Evolutionary conservation across 306 rosid species (phyloP).

Genomic region (Vicia sativa): DNA sequence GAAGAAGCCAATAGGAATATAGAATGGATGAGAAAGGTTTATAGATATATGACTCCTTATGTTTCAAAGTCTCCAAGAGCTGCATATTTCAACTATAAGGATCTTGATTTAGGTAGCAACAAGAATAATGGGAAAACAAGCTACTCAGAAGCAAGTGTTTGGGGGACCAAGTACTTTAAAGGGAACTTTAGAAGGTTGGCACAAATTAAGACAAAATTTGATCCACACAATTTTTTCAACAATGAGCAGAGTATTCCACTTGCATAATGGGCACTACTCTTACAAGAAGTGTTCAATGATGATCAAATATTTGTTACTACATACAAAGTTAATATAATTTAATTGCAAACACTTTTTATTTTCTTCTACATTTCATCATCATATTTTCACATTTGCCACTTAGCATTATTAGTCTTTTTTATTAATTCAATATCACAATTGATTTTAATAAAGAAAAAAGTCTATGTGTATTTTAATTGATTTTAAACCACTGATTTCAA

Average conservation of each 20-base stretch:
- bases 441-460: too few relatives aligned
- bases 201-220: slow-evolving; percentile 44
- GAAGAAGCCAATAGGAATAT: slow-evolving; percentile 33
- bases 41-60: slow-evolving; percentile 44
- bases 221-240: slow-evolving; percentile 45
- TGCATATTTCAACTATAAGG: slow-evolving; percentile 45
- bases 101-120: slow-evolving; percentile 50
- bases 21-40: slow-evolving; percentile 36
- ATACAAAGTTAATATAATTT: too few relatives aligned
- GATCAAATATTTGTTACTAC: too few relatives aligned
- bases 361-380: too few relatives aligned
- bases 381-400: too few relatives aligned
- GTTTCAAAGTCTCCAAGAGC: slow-evolving; percentile 44
- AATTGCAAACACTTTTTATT: too few relatives aligned
- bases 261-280: too few relatives aligned
- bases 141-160: slow-evolving; percentile 41
- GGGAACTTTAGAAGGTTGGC: slow-evolving; percentile 46
- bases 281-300: too few relatives aligned
- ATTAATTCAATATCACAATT: too few relatives aligned
- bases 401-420: too few relatives aligned
- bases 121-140: slow-evolving; percentile 31
- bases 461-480: too few relatives aligned
- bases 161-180: slow-evolving; percentile 48
- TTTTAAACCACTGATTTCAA: too few relatives aligned
- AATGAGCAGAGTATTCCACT: slow-evolving; percentile 50